These are phyloP conservation scores for Cystobasidium onofrii DNA, from an alignment of 768 basidiomycete genomes.

Conservation along the genomic window DNA sequence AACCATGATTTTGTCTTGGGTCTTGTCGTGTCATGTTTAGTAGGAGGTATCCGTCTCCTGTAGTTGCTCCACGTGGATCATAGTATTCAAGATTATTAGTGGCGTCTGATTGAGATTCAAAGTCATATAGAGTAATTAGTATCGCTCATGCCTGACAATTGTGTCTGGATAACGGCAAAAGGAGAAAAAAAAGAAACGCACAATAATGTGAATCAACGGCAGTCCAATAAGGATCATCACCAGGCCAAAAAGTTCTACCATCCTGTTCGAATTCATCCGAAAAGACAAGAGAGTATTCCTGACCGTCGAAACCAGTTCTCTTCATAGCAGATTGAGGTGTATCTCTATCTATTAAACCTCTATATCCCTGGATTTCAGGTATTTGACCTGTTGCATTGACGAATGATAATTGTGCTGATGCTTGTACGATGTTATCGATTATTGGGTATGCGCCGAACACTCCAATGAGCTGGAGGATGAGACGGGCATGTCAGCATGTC, in stretches of 20 bases:
- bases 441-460: conserved; percentile 21
- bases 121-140: too few relatives aligned
- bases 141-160: too few relatives aligned
- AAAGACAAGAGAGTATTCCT: conserved; percentile 70
- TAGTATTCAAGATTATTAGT: conserved; percentile 55
- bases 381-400: conserved; percentile 7
- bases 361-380: conserved; percentile 41
- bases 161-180: too few relatives aligned
- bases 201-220: conserved; percentile 48
- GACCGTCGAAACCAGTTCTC: conserved; percentile 58
- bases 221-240: conserved; percentile 66
- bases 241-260: conserved; percentile 55
- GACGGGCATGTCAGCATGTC: background rate
- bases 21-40: conserved; percentile 42
- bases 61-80: conserved; percentile 65
- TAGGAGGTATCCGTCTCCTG: conserved; percentile 59
- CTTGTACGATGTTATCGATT: background rate
- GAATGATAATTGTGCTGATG: background rate
- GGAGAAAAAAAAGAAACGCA: conserved; percentile 55
- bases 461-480: conserved; percentile 10
- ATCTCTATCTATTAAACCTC: conserved; percentile 63
- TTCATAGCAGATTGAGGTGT: conserved; percentile 53
- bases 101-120: background rate
- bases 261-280: conserved; percentile 72
- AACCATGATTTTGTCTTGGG: conserved; percentile 55